These are phyloP conservation scores for Luffa acutangula DNA, from an alignment of 306 rosid species.

Conservation along the genomic window DNA sequence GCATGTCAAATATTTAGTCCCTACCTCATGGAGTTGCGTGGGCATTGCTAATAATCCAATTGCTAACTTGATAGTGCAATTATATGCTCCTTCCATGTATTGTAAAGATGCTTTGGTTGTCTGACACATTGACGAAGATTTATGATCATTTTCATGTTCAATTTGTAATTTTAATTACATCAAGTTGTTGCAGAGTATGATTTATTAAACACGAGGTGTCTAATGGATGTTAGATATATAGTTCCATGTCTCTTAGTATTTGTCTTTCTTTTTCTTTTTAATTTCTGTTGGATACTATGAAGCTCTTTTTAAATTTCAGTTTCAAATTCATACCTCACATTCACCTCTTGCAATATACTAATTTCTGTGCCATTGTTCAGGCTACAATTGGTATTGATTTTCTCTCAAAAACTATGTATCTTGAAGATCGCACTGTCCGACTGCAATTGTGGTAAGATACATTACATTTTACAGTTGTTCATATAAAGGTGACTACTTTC, in stretches of 20 bases:
- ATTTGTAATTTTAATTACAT: neutral
- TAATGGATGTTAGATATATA: neutral
- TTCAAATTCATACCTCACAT: neutral
- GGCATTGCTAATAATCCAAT: neutral
- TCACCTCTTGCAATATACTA: neutral
- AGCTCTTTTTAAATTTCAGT: neutral
- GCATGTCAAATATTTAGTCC: neutral
- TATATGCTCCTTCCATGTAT: neutral
- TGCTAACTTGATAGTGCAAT: neutral
- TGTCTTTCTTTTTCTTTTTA: neutral
- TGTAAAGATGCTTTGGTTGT: neutral
- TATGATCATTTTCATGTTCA: neutral
- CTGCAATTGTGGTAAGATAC: conserved; percentile 42
- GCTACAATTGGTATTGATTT: conserved; percentile 51
- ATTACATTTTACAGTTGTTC: neutral
- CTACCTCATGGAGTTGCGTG: neutral
- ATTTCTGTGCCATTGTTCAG: conserved; percentile 14
- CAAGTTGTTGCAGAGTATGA: neutral
- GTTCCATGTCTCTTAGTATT: neutral
- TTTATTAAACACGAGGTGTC: neutral
- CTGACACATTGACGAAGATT: neutral
- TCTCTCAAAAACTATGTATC: conserved; percentile 54
- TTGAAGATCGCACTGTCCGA: conserved; percentile 48
- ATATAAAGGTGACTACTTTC: neutral
- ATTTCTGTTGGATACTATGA: neutral